Conservation (phyloP, 257 asterid genomes). For the Fraxinus cuspidata region DNA sequence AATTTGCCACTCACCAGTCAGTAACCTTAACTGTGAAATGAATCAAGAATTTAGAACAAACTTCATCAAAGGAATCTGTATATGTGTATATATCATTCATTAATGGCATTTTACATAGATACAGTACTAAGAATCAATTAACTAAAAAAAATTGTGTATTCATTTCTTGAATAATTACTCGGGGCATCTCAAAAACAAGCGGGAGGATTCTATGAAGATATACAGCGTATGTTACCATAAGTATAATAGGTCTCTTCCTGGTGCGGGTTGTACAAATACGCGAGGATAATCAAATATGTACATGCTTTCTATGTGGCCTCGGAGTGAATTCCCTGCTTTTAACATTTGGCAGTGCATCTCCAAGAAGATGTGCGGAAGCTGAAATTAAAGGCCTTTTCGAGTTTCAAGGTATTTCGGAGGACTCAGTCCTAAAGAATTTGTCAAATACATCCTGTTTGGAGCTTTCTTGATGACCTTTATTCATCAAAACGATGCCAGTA, state of each 20-base stretch:
- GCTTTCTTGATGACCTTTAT: background rate
- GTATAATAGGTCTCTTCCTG: slow-evolving; percentile 13
- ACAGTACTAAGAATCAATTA: slow-evolving; percentile 39
- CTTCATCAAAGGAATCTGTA: slow-evolving; percentile 17
- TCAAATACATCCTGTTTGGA: background rate
- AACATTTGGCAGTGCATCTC: background rate
- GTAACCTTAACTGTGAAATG: too few species aligned
- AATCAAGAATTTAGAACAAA: background rate
- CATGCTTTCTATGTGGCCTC: background rate
- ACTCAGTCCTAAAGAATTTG: background rate
- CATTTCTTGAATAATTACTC: slow-evolving; percentile 14
- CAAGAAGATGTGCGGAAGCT: too few species aligned
- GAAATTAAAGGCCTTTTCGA: background rate
- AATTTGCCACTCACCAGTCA: background rate
- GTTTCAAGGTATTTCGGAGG: background rate
- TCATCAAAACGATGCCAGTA: background rate
- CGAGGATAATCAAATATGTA: background rate
- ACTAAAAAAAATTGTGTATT: slow-evolving; percentile 19
- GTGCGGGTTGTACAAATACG: background rate
- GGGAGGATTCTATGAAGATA: too few species aligned
- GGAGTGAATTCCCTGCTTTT: too few species aligned
- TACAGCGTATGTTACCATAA: background rate
- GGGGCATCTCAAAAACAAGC: background rate
- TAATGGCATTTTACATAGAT: slow-evolving; percentile 1
- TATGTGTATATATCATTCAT: slow-evolving; percentile 17